A percentile compares a stretch with the other conserved stretches of the same genome.
These are phyloP conservation scores for Pneumocystis oryctolagi DNA, from an alignment of 1,139 yeast genomes.

Conservation along the genomic window DNA sequence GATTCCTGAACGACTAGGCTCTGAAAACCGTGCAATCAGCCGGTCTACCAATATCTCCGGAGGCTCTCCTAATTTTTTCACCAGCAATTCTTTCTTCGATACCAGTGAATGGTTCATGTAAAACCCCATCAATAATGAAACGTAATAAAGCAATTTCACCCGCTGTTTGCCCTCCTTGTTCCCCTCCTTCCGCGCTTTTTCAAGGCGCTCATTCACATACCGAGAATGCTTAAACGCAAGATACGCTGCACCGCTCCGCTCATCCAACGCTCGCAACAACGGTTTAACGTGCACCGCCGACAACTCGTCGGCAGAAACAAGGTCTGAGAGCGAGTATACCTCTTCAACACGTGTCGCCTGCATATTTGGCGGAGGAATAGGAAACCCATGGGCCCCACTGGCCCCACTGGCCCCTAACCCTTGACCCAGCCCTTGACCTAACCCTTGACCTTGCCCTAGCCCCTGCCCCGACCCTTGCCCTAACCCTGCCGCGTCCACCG, in stretches of 20 bases:
- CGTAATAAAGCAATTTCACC: slow-evolving; percentile 58
- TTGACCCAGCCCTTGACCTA: background rate
- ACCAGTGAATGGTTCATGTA: slow-evolving; percentile 52
- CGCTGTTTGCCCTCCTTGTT: slow-evolving; percentile 7
- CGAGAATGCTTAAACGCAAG: slow-evolving; percentile 25
- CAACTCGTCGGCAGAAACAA: slow-evolving; percentile 58
- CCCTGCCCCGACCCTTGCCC: background rate
- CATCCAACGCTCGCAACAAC: slow-evolving; percentile 32
- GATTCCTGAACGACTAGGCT: slow-evolving; percentile 45
- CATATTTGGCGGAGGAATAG: slow-evolving; percentile 63
- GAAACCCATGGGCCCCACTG: slow-evolving; percentile 28
- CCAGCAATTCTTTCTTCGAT: slow-evolving; percentile 43
- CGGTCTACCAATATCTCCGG: slow-evolving; percentile 65
- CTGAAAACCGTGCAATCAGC: slow-evolving; percentile 53
- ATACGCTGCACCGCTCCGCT: slow-evolving; percentile 8
- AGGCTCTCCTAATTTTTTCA: slow-evolving; percentile 50
- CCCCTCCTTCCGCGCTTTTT: slow-evolving; percentile 24
- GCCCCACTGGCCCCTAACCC: background rate
- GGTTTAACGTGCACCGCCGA: slow-evolving; percentile 46
- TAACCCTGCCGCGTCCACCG: background rate
- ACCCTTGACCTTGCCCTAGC: too few species aligned
- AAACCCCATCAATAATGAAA: slow-evolving; percentile 65
- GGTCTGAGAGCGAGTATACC: slow-evolving; percentile 55
- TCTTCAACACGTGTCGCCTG: slow-evolving; percentile 72
- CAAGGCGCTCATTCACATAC: slow-evolving; percentile 39